A percentile compares a stretch with the other conserved stretches of the same genome.
phyloP scores from a whole-genome alignment of 2,329 filamentous ascomycete species.

The Myrmaecium sp. region DNA sequence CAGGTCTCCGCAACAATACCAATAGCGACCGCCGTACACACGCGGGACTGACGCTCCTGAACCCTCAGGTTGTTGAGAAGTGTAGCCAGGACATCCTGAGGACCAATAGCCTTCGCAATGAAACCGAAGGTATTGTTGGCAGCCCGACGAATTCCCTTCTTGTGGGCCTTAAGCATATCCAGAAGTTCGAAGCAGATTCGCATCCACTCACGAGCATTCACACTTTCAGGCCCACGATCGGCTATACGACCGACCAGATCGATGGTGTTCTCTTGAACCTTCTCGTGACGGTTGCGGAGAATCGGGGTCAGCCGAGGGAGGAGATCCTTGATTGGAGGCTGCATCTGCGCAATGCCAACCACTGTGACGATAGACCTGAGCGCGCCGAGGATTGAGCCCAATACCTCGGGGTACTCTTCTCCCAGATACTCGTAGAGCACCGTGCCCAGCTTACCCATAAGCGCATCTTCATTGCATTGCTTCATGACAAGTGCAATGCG shows the following conservation, averaged over 20 bases:
- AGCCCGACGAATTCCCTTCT: slow-evolving; percentile 94
- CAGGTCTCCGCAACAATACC: slow-evolving; percentile 98
- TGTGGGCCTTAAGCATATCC: slow-evolving; percentile 98
- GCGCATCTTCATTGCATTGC: slow-evolving; percentile 86
- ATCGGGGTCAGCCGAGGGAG: slow-evolving; percentile 94
- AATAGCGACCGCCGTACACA: slow-evolving; percentile 96
- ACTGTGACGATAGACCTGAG: slow-evolving; percentile 94
- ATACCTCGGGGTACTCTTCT: slow-evolving; percentile 94
- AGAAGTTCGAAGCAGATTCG: slow-evolving; percentile 97
- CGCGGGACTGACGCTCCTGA: slow-evolving; percentile 92
- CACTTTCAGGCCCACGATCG: slow-evolving; percentile 86
- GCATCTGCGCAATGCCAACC: slow-evolving; percentile 95
- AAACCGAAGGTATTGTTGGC: slow-evolving; percentile 99
- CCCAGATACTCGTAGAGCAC: slow-evolving; percentile 96
- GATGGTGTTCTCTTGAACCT: slow-evolving; percentile 98
- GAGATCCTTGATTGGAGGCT: slow-evolving; percentile 91
- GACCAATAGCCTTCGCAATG: slow-evolving; percentile 97
- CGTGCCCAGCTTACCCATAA: slow-evolving; percentile 88
- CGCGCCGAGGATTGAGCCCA: slow-evolving; percentile 89
- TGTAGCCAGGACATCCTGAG: slow-evolving; percentile 90
- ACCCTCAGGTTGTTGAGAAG: slow-evolving; percentile 92
- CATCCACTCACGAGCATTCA: slow-evolving; percentile 99
- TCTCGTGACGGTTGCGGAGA: slow-evolving; percentile 92
- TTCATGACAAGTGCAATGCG: slow-evolving; percentile 98
- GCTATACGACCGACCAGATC: slow-evolving; percentile 96